Evolutionary conservation across 495 filamentous ascomycete genomes (phyloP).

Genomic region (Aspergillus egyptiacus): DNA sequence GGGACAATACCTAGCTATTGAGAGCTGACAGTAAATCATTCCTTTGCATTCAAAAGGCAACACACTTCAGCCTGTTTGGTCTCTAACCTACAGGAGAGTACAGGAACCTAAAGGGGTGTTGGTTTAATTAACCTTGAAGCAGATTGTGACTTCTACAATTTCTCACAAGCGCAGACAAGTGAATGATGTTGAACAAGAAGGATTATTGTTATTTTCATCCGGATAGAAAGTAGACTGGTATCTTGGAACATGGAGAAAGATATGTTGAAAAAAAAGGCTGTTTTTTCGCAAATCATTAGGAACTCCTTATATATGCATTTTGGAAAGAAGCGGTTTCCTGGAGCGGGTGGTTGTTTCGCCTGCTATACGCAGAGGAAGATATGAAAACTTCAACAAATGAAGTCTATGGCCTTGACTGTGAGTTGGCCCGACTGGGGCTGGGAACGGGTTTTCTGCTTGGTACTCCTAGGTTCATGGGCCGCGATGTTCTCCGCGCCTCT

Average conservation of each 20-base stretch:
- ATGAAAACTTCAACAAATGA: background rate
- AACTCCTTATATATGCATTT: constrained; percentile 6
- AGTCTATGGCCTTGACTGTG: background rate
- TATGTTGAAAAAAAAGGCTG: background rate
- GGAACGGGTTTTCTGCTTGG: constrained; percentile 40
- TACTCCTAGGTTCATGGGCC: constrained; percentile 37
- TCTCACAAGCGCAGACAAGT: background rate
- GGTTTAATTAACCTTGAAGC: too few species aligned
- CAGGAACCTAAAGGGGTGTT: too few species aligned
- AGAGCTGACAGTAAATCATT: too few species aligned
- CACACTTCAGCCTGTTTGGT: too few species aligned
- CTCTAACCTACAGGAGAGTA: too few species aligned
- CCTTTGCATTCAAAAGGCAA: too few species aligned
- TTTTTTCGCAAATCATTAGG: background rate
- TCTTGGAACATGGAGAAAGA: background rate
- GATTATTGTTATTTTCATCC: background rate
- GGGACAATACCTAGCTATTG: too few species aligned
- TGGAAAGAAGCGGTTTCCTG: background rate
- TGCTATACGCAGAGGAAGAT: background rate
- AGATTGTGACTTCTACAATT: too few species aligned
- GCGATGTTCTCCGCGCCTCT: constrained; percentile 19
- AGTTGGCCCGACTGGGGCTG: constrained; percentile 16
- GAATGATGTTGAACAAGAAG: background rate
- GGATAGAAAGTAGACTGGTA: background rate
- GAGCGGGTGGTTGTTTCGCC: background rate